Evolutionary conservation across 1,139 yeast species (phyloP), one percentile per base, ranked within the genome.

Genomic region (Yamadazyma triangularis): DNA sequence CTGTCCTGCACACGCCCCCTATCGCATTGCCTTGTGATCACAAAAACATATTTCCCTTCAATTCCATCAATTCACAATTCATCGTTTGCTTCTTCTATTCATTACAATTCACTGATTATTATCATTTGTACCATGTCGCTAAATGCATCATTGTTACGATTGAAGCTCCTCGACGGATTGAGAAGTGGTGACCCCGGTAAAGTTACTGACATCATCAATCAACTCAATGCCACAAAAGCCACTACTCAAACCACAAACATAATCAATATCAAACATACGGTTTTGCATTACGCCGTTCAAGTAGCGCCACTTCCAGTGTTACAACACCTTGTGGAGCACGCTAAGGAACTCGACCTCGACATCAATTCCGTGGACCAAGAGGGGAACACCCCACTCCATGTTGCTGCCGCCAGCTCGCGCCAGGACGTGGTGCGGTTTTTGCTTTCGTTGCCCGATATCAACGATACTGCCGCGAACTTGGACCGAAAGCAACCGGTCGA

Each of bases 371-470:
- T 78, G 44, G 95, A 88, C 42, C 60, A 61, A 8, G 80, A 82
- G 27, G 97, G 96, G 2, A 87, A 91, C 54, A 88, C 98, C 1
- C 94, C 97, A 0, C 64, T 91, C 30, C 99, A 91, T 54, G 58
- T 87, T 43, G 96, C 96, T 0, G 94, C 95, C 1, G 53, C 67
- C 30, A 73, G 82, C 27, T 77, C 85, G 18, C 68, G 97, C 32
- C 65, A 70, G 24, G 96, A 88, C 41, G 79, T 88, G 3, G 88
- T 88, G 20, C 70, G 75, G 41, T 70, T 74, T 41, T 63, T 91
- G 38, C 69, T 91, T 60, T 58, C 73, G 4, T 69, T 73, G 33
- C 77, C 79, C 2, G 60, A 64, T 15, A 82, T 91, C 44, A 89
- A 93, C 53, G 98, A 91, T 53, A 87, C 96, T n/a, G 61, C 88